phyloP scores from a whole-genome alignment of 2,329 filamentous ascomycete genomes.

The Colletotrichum lupini region DNA sequence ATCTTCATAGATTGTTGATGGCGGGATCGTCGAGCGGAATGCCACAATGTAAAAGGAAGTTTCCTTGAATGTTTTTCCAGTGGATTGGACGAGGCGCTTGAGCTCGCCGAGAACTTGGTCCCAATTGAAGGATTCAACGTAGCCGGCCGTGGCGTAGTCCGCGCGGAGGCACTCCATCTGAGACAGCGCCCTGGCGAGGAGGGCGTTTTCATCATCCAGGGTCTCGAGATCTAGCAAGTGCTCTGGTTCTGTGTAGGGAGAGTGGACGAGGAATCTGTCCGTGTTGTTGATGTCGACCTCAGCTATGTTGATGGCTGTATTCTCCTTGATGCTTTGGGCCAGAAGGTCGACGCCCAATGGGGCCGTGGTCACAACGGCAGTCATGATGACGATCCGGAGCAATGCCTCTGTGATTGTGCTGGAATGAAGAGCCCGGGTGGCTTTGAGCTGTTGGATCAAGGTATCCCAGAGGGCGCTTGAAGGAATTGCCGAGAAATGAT shows the following conservation, averaged over 20 bases:
- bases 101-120: conserved; percentile 68
- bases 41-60: conserved; percentile 84
- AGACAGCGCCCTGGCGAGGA: conserved; percentile 79
- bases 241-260: conserved; percentile 77
- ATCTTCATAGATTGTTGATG: conserved; percentile 68
- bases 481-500: not conserved
- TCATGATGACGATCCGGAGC: not conserved
- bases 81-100: conserved; percentile 58
- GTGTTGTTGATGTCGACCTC: conserved; percentile 23
- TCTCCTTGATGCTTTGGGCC: conserved; percentile 23
- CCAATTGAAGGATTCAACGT: conserved; percentile 84
- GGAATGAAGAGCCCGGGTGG: not conserved
- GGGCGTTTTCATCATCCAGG: conserved; percentile 72
- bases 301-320: conserved; percentile 13
- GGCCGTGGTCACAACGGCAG: conserved; percentile 18
- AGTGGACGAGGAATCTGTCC: conserved; percentile 67
- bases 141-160: conserved; percentile 82
- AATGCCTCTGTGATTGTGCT: too few relatives aligned
- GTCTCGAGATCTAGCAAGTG: conserved; percentile 80
- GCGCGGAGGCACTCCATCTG: conserved; percentile 69
- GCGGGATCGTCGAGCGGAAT: conserved; percentile 80
- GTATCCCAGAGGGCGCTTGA: not conserved
- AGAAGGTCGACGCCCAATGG: conserved; percentile 28
- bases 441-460: not conserved
- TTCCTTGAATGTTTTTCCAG: conserved; percentile 67